Percentiles rank a stretch among this genome's conserved stretches.
These are phyloP conservation scores for Venturia carpophila DNA, from an alignment of 2,329 filamentous ascomycete genomes.

Conservation along the genomic window DNA sequence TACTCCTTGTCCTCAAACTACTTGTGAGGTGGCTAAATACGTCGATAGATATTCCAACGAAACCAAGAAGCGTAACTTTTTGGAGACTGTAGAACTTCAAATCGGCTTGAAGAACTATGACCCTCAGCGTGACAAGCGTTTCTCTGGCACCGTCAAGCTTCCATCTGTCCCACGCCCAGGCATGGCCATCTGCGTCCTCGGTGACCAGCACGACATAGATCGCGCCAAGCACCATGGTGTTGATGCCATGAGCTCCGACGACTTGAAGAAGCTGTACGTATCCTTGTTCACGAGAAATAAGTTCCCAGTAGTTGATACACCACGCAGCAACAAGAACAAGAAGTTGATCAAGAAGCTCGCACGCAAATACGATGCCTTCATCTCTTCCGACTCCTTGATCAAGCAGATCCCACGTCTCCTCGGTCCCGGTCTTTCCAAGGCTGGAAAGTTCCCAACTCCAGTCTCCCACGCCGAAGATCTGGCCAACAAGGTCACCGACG, in stretches of 20 bases:
- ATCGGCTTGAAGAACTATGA: conserved; percentile 48
- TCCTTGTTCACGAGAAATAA: too few relatives aligned
- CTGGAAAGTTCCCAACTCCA: conserved; percentile 98
- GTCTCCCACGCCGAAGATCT: conserved; percentile 97
- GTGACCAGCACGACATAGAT: conserved; percentile 98
- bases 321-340: conserved; percentile 17
- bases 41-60: conserved; percentile 91
- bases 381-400: conserved; percentile 95
- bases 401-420: conserved; percentile 99
- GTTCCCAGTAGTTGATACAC: neutral
- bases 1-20: neutral
- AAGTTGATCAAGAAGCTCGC: conserved; percentile 57
- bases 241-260: conserved; percentile 96
- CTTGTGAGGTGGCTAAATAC: conserved; percentile 64
- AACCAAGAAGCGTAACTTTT: conserved; percentile 97
- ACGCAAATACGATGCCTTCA: conserved; percentile 99
- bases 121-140: conserved; percentile 99
- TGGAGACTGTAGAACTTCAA: conserved; percentile 63
- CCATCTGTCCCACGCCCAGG: conserved; percentile 83
- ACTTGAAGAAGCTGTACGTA: conserved; percentile 99
- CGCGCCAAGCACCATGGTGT: conserved; percentile 98
- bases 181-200: conserved; percentile 82
- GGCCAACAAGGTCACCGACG: conserved; percentile 90
- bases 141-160: conserved; percentile 97
- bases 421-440: conserved; percentile 96